Base-by-base conservation (phyloP, 2,329 filamentous ascomycete genomes). In the Biscogniauxia sp. region DNA sequence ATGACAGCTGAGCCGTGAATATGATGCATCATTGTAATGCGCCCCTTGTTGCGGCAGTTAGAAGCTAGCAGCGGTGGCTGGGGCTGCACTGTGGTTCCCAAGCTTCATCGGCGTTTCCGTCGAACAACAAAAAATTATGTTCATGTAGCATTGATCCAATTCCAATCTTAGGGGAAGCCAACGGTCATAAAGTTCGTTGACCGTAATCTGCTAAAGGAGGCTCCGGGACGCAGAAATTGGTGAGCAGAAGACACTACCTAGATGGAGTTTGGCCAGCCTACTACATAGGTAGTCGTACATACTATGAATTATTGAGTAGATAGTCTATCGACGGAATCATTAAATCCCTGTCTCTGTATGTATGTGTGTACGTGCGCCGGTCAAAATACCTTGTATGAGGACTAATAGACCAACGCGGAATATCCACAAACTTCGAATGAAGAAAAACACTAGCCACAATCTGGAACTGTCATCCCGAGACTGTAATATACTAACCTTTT, bases 81-180 rank as follows among this genome's bases (percentile, higher is more conserved):
- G 51, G 53, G 23, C 53, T 56, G 20, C 54, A 37, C 49, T 54
- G 28, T 32, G 50, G 28, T 60, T 59, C 49, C 20, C 28, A 20
- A 53, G 55, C 26, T 54, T 56, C 41, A 17, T 61, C 57, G 58
- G 60, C 54, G 56, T 59, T 45, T 41, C 61, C 56, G 60, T 59
- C 54, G n/a, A 59, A 60, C 53, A 55, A 56, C 53, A 37, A 45
- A 15, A 20, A 19, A 6, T 2, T 51, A 25, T 7, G 9, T 7
- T 25, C 6, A 51, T 20, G 19, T 51, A 19, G 20, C 50, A 25
- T 51, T 51, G n/a, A 25, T 51, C 19, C 20, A 51, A 51, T 51
- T 51, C 19, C 20, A 51, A 51, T 51, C 50, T 51, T 20, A 51
- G 19, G 50, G 50, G 20, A 9, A 9, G 28, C 11, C 8, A 25